These are phyloP conservation scores for Asterophora lycoperdoides DNA, from an alignment of 768 basidiomycete species.

Conservation along the genomic window DNA sequence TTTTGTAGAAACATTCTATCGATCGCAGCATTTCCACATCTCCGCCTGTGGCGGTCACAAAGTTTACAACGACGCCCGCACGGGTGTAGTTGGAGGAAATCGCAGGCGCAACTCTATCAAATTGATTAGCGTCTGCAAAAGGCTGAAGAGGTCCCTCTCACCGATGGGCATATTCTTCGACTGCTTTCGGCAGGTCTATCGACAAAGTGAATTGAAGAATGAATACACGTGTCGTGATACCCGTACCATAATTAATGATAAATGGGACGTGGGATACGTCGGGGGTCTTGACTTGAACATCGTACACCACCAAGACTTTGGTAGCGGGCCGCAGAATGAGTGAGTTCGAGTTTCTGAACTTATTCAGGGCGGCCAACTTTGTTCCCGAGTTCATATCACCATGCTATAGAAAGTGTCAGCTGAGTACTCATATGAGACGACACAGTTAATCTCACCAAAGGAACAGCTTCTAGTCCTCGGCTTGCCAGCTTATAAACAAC, in stretches of 20 bases:
- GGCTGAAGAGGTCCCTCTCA: constrained; percentile 26
- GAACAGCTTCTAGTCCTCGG: constrained; percentile 82
- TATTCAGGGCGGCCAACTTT: constrained; percentile 77
- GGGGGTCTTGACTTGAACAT: constrained; percentile 86
- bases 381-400: constrained; percentile 88
- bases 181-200: constrained; percentile 87
- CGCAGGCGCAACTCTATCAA: constrained; percentile 73
- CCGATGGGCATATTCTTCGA: constrained; percentile 98
- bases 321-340: constrained; percentile 58
- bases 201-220: neutral
- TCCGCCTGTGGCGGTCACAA: constrained; percentile 95
- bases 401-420: constrained; percentile 48
- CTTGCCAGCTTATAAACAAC: constrained; percentile 88
- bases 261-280: constrained; percentile 90
- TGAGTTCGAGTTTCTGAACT: constrained; percentile 63
- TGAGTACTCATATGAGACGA: constrained; percentile 10
- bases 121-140: constrained; percentile 8
- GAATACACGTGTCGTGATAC: neutral
- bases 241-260: constrained; percentile 88
- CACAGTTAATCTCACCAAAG: constrained; percentile 57
- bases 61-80: constrained; percentile 91
- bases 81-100: constrained; percentile 82
- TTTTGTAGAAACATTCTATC: constrained; percentile 98
- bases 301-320: constrained; percentile 87
- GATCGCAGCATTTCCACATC: constrained; percentile 98